Evolutionary conservation across 208 protist genomes (phyloP).

Genomic region (Trypanosoma boissoni): DNA sequence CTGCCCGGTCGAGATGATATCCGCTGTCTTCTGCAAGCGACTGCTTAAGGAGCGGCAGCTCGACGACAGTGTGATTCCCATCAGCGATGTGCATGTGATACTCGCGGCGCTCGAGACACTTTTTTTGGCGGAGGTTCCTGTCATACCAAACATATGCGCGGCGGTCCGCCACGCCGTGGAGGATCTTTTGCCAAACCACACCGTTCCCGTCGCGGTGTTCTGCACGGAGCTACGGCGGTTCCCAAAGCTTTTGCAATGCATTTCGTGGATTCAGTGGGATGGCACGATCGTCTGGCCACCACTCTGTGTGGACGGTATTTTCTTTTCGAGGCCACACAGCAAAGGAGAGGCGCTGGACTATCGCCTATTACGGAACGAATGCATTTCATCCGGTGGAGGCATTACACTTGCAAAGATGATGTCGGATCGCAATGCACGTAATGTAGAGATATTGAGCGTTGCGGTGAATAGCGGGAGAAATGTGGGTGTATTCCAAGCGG

Average conservation of each 20-base stretch:
- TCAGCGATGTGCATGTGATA: constrained; percentile 36
- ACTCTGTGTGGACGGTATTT: background rate
- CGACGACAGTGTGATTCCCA: constrained; percentile 26
- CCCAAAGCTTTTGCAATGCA: constrained; percentile 11
- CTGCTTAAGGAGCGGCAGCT: constrained; percentile 21
- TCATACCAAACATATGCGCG: constrained; percentile 5
- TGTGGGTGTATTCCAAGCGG: too few species aligned
- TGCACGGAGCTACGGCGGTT: constrained; percentile 14
- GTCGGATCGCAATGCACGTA: background rate
- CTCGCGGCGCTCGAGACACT: constrained; percentile 14
- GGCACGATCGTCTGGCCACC: constrained; percentile 21
- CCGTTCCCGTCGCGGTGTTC: constrained; percentile 24
- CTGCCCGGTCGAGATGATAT: constrained; percentile 16
- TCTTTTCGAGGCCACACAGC: background rate
- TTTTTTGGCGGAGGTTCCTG: constrained; percentile 6
- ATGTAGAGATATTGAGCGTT: constrained; percentile 7
- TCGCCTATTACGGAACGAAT: background rate
- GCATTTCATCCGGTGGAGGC: background rate
- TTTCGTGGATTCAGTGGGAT: constrained; percentile 17
- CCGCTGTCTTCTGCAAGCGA: constrained; percentile 30
- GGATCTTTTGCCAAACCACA: constrained; percentile 23
- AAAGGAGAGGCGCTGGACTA: background rate
- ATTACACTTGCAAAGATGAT: background rate
- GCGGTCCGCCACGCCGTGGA: constrained; percentile 9
- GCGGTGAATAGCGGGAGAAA: constrained; percentile 14